A percentile compares a stretch with the other conserved stretches of the same genome.
Conservation (phyloP, 495 filamentous ascomycete genomes). For the Hypoxylon intermedium region DNA sequence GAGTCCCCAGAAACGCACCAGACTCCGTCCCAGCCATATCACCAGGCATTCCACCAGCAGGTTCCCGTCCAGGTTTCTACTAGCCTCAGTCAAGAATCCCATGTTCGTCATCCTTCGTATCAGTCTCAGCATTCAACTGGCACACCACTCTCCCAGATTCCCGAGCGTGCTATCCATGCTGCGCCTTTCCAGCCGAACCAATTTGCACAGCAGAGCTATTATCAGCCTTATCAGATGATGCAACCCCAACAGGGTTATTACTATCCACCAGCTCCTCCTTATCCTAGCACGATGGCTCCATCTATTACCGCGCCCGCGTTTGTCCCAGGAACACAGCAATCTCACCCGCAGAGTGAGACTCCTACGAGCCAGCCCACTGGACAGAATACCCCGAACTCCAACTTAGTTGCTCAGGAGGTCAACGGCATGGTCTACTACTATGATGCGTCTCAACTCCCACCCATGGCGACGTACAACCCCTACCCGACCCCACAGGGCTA, state of each 20-base stretch:
- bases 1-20: constrained; percentile 80
- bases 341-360: constrained; percentile 56
- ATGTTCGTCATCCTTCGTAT: constrained; percentile 75
- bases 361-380: constrained; percentile 53
- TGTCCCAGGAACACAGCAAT: constrained; percentile 61
- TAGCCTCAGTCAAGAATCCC: constrained; percentile 63
- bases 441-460: constrained; percentile 72
- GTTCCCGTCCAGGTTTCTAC: constrained; percentile 74
- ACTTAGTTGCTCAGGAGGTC: constrained; percentile 86
- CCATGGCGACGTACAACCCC: constrained; percentile 58
- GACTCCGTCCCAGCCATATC: constrained; percentile 67
- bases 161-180: constrained; percentile 91
- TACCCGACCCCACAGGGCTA: constrained; percentile 59
- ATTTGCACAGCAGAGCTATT: constrained; percentile 70
- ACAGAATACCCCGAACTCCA: constrained; percentile 55
- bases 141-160: constrained; percentile 94
- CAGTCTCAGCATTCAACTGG: constrained; percentile 75
- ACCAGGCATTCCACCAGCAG: constrained; percentile 92
- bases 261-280: constrained; percentile 64
- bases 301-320: constrained; percentile 64
- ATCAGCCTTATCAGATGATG: constrained; percentile 60
- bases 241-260: constrained; percentile 63
- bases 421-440: constrained; percentile 97
- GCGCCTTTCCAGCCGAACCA: constrained; percentile 85
- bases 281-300: constrained; percentile 60